Percentiles rank a stretch among this genome's conserved stretches.
phyloP scores from a whole-genome alignment of 139 green algal species.

The Picocystis salinarum region DNA sequence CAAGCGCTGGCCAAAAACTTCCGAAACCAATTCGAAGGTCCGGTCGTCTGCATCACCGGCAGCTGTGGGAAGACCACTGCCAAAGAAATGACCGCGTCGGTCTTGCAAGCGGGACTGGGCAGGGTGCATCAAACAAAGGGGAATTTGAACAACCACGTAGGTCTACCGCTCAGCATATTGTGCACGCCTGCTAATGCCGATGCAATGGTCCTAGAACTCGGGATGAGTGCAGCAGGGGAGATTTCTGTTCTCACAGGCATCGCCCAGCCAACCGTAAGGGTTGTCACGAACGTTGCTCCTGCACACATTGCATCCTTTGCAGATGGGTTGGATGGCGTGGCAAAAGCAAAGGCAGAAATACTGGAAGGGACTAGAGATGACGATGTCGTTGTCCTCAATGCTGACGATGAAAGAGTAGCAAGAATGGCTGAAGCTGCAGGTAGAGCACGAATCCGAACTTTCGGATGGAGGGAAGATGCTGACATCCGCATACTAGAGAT shows the following conservation, averaged over 20 bases:
- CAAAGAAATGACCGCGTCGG: slow-evolving; percentile 3
- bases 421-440: slow-evolving; percentile 1
- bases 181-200: not conserved
- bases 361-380: slow-evolving; percentile 7
- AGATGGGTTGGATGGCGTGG: slow-evolving; percentile 12
- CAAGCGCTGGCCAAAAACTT: slow-evolving; percentile 10
- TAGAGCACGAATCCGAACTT: not conserved
- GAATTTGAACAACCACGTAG: slow-evolving; percentile 31
- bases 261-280: slow-evolving; percentile 8
- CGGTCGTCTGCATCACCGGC: slow-evolving; percentile 10
- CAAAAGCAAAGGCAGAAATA: slow-evolving; percentile 17
- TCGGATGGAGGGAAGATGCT: not conserved
- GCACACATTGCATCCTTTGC: slow-evolving; percentile 10
- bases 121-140: slow-evolving; percentile 11
- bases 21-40: slow-evolving; percentile 4
- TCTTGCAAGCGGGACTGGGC: not conserved
- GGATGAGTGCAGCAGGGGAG: slow-evolving; percentile 18
- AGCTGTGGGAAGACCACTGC: slow-evolving; percentile 22
- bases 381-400: slow-evolving; percentile 18
- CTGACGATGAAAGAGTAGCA: slow-evolving; percentile 13
- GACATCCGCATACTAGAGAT: not conserved
- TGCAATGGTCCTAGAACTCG: slow-evolving; percentile 17
- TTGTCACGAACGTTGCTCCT: slow-evolving; percentile 20
- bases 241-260: slow-evolving; percentile 13
- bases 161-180: slow-evolving; percentile 20